Evolutionary conservation across 2,329 filamentous ascomycete species (phyloP).

Genomic region (Talaromyces islandicus): DNA sequence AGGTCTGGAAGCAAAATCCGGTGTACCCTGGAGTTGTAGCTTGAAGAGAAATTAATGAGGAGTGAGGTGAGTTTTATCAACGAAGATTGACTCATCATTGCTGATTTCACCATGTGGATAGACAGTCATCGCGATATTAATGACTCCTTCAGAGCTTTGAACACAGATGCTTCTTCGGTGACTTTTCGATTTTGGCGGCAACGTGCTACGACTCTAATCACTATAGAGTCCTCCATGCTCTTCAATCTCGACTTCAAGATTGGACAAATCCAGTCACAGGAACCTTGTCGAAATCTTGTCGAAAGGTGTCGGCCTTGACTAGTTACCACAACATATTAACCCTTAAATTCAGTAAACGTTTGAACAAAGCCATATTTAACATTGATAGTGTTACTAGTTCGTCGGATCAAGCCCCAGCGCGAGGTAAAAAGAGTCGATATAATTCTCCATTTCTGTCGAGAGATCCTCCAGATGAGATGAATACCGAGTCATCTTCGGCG

Average conservation of each 20-base stretch:
- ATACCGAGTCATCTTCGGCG: neutral
- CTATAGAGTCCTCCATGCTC: neutral
- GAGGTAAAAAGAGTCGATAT: neutral
- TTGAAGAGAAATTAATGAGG: neutral
- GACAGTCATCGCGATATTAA: neutral
- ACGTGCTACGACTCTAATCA: neutral
- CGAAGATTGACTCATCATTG: neutral
- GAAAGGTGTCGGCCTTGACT: neutral
- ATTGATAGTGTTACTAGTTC: neutral
- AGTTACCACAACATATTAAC: neutral
- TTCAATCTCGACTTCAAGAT: neutral
- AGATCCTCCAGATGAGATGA: neutral
- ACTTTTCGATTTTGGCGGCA: neutral
- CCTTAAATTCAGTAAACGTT: neutral
- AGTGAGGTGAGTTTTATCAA: neutral
- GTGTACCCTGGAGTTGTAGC: neutral
- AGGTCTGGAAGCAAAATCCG: neutral
- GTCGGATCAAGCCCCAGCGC: too few species aligned
- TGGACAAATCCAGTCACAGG: neutral
- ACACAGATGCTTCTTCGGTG: neutral
- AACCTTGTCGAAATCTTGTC: neutral
- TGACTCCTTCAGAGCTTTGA: neutral
- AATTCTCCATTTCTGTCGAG: neutral
- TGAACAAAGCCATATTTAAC: neutral
- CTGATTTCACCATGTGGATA: neutral